phyloP scores from a whole-genome alignment of 345 rosid genomes.

The Acer yangbiense region DNA sequence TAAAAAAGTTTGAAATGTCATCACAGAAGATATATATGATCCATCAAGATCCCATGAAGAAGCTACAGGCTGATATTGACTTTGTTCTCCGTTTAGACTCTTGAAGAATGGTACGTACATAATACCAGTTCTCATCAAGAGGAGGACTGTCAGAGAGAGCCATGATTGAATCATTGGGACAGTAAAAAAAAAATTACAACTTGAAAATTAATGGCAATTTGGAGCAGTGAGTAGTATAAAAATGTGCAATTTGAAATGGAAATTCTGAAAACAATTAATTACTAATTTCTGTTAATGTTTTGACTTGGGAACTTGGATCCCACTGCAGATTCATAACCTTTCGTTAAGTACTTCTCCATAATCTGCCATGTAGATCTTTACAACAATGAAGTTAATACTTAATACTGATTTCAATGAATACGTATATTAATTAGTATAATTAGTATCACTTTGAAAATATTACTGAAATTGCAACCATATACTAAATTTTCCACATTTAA shows the following conservation, averaged over 20 bases:
- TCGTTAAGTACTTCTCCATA: too few relatives aligned
- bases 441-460: too few relatives aligned
- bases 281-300: not conserved
- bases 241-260: not conserved
- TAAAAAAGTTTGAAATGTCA: not conserved
- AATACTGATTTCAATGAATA: too few relatives aligned
- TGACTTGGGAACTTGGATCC: not conserved
- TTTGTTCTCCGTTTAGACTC: constrained; percentile 10
- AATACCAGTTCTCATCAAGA: constrained; percentile 29
- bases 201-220: not conserved
- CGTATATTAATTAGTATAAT: too few relatives aligned
- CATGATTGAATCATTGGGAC: constrained; percentile 44
- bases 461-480: too few relatives aligned
- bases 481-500: too few relatives aligned
- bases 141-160: constrained; percentile 26
- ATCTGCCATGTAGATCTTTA: too few relatives aligned
- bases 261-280: not conserved
- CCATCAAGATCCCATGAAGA: constrained; percentile 11
- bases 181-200: constrained; percentile 19
- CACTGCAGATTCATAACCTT: not conserved
- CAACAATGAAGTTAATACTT: too few relatives aligned
- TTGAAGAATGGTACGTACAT: not conserved
- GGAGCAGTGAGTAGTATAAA: not conserved
- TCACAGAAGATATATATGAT: not conserved
- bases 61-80: constrained; percentile 18